phyloP scores from a whole-genome alignment of 2,329 filamentous ascomycete genomes.

The Fusarium fujikuroi region DNA sequence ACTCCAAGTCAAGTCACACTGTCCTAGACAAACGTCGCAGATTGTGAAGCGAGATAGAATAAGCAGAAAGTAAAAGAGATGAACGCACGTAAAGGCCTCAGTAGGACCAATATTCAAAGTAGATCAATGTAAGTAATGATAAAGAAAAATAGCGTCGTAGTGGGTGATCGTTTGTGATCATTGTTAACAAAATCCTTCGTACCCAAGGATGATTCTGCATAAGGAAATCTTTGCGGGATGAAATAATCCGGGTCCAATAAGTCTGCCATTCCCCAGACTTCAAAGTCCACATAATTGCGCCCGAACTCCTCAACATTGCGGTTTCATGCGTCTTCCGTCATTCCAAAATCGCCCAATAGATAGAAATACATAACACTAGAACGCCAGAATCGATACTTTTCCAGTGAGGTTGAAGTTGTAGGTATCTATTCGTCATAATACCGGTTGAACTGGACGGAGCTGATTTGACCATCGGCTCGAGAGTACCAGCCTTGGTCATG shows the following conservation, averaged over 20 bases:
- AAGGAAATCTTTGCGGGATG: slow-evolving; percentile 22
- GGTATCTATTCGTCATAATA: slow-evolving; percentile 40
- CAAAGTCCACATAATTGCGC: slow-evolving; percentile 25
- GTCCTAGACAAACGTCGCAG: neutral
- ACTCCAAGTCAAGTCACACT: neutral
- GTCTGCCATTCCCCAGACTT: slow-evolving; percentile 4
- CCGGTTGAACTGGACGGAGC: slow-evolving; percentile 47
- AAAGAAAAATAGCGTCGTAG: slow-evolving; percentile 18
- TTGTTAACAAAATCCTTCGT: slow-evolving; percentile 10
- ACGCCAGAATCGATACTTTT: slow-evolving; percentile 33
- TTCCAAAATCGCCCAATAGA: slow-evolving; percentile 19
- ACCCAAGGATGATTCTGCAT: slow-evolving; percentile 8
- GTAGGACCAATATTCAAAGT: slow-evolving; percentile 3
- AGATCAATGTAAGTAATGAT: slow-evolving; percentile 14
- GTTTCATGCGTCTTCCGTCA: slow-evolving; percentile 35
- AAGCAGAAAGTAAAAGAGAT: neutral
- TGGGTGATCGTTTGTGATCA: slow-evolving; percentile 26
- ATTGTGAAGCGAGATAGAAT: neutral
- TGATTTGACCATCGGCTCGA: slow-evolving; percentile 50
- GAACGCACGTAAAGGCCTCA: neutral
- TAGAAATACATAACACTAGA: slow-evolving; percentile 43
- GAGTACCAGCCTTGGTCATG: slow-evolving; percentile 49
- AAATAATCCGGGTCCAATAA: slow-evolving; percentile 14
- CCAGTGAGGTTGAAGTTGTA: slow-evolving; percentile 10
- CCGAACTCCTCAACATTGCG: slow-evolving; percentile 43